Evolutionary conservation across 352 stramenopile genomes (phyloP), one percentile per base, ranked within the genome.

Genomic region (Phytophthora lateralis): DNA sequence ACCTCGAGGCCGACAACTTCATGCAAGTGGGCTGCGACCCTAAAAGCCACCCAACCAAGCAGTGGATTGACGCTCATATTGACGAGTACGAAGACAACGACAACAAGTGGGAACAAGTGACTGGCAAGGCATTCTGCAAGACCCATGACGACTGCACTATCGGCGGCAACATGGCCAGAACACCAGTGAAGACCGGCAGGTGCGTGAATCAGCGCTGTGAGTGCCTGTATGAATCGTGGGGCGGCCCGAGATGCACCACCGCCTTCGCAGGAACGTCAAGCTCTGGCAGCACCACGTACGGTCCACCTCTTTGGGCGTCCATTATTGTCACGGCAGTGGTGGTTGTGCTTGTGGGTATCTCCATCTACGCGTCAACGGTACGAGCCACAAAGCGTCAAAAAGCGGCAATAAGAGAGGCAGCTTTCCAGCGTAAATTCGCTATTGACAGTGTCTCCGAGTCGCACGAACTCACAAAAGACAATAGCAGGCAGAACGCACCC

Each of bases 11-110:
- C 2, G 73, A 84, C 52, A 82, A 66, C 66, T 68, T 65, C 53
- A 88, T 89, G 78, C 51, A 68, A n/a, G 15, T 85, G 4, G 77
- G 71, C 15, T 89, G 80, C 35, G 71, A 86, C 41, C 77, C 78
- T 6, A 37, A 26, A 41, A 73, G 60, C 0, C 78, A 89, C 49
- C 80, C 80, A 14, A 90, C 75, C 20, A 79, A 73, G 38, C 42
- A 75, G 24, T 90, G 77, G 73, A 90, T 90, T 49, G 63, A 84
- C 1, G 75, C 26, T 1, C 81, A 88, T 29, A 51, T 88, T 15
- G 75, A 84, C 17, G 73, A 82, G 45, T 90, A 85, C 51, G 54
- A 78, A 60, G 81, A 90, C 51, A 32, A 63, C 21, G 72, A 81
- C 44, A 88, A 88, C 44, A 66, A 71, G 24, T 41, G 32, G 27